phyloP scores from a whole-genome alignment of 495 filamentous ascomycete genomes.

The Tirmania nivea region DNA sequence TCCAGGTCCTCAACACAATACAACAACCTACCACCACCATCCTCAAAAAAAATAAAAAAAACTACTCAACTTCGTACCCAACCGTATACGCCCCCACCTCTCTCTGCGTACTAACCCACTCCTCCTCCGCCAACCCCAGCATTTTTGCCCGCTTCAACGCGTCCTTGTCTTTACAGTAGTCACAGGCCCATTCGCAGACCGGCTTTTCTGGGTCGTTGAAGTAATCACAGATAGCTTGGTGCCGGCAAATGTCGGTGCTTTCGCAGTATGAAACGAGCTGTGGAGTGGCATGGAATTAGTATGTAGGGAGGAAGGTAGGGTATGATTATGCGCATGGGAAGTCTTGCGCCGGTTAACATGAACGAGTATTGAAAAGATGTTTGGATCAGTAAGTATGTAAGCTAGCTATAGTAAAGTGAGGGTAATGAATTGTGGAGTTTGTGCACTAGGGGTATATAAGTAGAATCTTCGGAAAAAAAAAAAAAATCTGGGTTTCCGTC shows the following conservation, averaged over 20 bases:
- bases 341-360: too few species aligned
- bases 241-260: conserved; percentile 45
- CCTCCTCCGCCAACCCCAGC: conserved; percentile 41
- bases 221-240: conserved; percentile 53
- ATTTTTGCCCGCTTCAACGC: conserved; percentile 41
- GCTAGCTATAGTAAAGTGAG: too few species aligned
- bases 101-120: conserved; percentile 14
- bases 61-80: neutral
- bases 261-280: conserved; percentile 66
- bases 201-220: conserved; percentile 45
- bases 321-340: too few species aligned
- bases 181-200: conserved; percentile 66
- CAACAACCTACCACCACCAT: neutral
- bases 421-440: too few species aligned
- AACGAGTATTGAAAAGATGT: too few species aligned
- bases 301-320: too few species aligned
- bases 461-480: too few species aligned
- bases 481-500: too few species aligned
- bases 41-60: neutral
- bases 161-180: conserved; percentile 58
- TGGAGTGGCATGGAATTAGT: conserved; percentile 1
- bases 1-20: too few species aligned
- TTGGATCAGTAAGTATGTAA: too few species aligned
- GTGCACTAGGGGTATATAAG: too few species aligned
- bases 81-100: neutral